Evolutionary conservation across 768 basidiomycete species (phyloP), one percentile per base, ranked within the genome.

Genomic region (Lyophyllum shimeji): DNA sequence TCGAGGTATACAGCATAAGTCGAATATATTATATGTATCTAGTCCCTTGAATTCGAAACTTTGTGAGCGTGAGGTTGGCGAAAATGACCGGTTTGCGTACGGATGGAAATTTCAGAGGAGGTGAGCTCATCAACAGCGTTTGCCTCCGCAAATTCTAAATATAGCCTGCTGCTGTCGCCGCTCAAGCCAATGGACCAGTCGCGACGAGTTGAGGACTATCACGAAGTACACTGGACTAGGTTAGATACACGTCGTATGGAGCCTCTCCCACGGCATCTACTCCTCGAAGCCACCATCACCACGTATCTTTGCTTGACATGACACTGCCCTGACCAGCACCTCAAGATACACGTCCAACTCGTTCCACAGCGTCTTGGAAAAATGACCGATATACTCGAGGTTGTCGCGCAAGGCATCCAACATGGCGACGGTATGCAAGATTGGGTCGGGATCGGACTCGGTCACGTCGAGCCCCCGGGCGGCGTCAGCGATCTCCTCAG

Each of bases 371-470:
- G 62, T 58, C 18, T 65, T 40, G 17, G 57, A 62, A 50, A 66
- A 74, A 52, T 70, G 71, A 3, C 76, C 74, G 33, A 77, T 53
- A 45, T 69, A 64, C 11, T 63, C 58, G 15, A 76, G 58, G 47
- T 77, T 76, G 43, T 72, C 71, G 20, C 64, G 61, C 17, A 77
- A 62, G 33, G 67, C 69, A 25, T 74, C 63, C 6, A 75, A 63
- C 23, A 49, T 46, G 46, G 61, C 56, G 8, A 59, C 56, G 0
- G 66, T 63, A 12, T 54, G 46, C n/a, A 71, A 51, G 9, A 76
- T 56, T 12, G 62, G 56, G 25, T 71, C 62, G 6, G 11, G 56
- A 27, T 71, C 62, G 3, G 11, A 23, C 18, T 52, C 27, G 21
- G 60, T 24, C 25, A 46, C 37, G 33, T 55, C 50, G 43, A 50